A percentile compares a stretch with the other conserved stretches of the same genome.
Evolutionary conservation across 2,329 filamentous ascomycete genomes (phyloP).

Genomic region (Paracorniculantispora psalliotae): DNA sequence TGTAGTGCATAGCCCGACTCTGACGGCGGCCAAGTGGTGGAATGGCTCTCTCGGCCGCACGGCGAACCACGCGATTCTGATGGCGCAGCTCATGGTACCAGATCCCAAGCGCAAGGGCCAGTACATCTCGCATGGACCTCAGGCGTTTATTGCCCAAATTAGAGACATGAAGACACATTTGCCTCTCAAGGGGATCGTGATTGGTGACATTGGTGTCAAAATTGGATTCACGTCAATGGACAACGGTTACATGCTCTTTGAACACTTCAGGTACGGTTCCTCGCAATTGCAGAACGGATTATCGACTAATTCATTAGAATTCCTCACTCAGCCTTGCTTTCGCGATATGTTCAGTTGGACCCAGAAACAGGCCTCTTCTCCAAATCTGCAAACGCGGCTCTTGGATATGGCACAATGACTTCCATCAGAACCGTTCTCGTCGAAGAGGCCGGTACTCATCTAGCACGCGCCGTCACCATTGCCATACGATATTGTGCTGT

Average conservation of each 20-base stretch:
- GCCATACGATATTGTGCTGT: slow-evolving; percentile 70
- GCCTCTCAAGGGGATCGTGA: slow-evolving; percentile 63
- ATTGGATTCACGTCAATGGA: slow-evolving; percentile 79
- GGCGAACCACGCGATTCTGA: slow-evolving; percentile 73
- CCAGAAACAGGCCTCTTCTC: slow-evolving; percentile 63
- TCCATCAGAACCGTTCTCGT: slow-evolving; percentile 72
- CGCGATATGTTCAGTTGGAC: slow-evolving; percentile 65
- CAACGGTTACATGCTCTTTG: slow-evolving; percentile 74
- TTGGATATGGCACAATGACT: slow-evolving; percentile 72
- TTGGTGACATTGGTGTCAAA: slow-evolving; percentile 78
- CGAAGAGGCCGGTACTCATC: slow-evolving; percentile 63
- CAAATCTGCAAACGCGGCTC: slow-evolving; percentile 58
- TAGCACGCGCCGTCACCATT: slow-evolving; percentile 73
- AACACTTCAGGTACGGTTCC: slow-evolving; percentile 49
- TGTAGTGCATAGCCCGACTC: slow-evolving; percentile 64
- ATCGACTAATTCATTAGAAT: slow-evolving; percentile 38
- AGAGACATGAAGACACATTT: slow-evolving; percentile 65
- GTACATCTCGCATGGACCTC: slow-evolving; percentile 55
- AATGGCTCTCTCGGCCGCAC: slow-evolving; percentile 72
- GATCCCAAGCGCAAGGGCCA: slow-evolving; percentile 45
- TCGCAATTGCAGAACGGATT: neutral
- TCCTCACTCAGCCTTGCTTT: slow-evolving; percentile 69
- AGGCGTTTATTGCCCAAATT: slow-evolving; percentile 74
- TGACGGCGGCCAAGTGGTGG: slow-evolving; percentile 82
- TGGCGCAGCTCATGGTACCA: slow-evolving; percentile 66